These are phyloP conservation scores for Alloascoidea africana DNA, from an alignment of 805 yeast species.

Conservation along the genomic window DNA sequence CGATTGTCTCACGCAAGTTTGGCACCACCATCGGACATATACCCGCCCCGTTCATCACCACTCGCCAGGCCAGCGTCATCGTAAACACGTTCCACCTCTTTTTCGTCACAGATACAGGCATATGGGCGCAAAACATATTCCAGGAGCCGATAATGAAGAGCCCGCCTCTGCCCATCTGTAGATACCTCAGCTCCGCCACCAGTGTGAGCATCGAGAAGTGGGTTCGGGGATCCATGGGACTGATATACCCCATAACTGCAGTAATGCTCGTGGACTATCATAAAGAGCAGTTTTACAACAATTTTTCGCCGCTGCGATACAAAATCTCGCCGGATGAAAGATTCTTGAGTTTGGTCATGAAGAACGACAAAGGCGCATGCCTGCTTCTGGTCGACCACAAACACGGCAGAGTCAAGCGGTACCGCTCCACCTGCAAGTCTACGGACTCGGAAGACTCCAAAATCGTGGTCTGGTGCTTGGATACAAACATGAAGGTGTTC, in stretches of 20 bases:
- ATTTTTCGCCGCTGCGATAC: background rate
- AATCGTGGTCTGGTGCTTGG: conserved; percentile 36
- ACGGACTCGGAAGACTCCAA: background rate
- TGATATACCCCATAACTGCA: background rate
- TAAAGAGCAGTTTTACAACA: background rate
- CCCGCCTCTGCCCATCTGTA: background rate
- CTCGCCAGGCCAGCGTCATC: background rate
- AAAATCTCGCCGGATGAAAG: background rate
- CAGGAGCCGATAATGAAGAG: background rate
- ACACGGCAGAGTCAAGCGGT: background rate
- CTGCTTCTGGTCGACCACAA: background rate
- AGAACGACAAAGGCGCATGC: background rate
- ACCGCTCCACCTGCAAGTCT: background rate
- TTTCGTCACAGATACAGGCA: background rate
- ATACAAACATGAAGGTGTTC: conserved; percentile 17
- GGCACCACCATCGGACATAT: background rate
- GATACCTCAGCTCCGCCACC: background rate
- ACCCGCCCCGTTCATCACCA: background rate
- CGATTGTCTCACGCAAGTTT: background rate
- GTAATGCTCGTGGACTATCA: background rate
- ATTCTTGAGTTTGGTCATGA: background rate
- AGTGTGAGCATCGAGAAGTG: background rate
- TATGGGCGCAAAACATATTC: background rate
- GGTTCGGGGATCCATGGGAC: background rate
- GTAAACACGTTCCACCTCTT: background rate